A percentile compares a stretch with the other conserved stretches of the same genome.
Conservation (phyloP, 2,329 filamentous ascomycete genomes). For the Aspergillus alliaceus region DNA sequence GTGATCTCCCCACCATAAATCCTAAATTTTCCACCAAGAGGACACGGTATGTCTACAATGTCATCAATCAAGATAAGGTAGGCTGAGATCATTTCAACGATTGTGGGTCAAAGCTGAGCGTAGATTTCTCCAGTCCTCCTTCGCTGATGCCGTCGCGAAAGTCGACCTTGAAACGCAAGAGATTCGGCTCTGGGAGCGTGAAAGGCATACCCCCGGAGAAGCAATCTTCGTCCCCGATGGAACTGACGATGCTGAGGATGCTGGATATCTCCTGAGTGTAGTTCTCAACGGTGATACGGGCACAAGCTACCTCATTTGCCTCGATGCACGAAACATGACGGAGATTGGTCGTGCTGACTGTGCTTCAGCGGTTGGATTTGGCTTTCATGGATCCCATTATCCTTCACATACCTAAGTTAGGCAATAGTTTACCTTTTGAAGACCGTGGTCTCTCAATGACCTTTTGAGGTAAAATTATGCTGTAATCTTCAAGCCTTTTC, state of each 20-base stretch:
- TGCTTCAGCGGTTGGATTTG: conserved; percentile 47
- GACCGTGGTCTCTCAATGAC: too few relatives aligned
- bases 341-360: conserved; percentile 52
- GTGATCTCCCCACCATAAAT: conserved; percentile 52
- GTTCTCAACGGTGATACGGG: conserved; percentile 50
- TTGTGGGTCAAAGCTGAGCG: neutral
- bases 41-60: conserved; percentile 52
- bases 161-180: conserved; percentile 46
- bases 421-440: too few relatives aligned
- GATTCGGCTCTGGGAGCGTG: conserved; percentile 42
- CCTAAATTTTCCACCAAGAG: conserved; percentile 39
- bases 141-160: conserved; percentile 53
- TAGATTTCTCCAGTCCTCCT: conserved; percentile 29
- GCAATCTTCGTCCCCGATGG: conserved; percentile 47
- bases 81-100: too few relatives aligned
- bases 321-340: conserved; percentile 48
- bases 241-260: conserved; percentile 42
- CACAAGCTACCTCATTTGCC: conserved; percentile 51
- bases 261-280: conserved; percentile 51
- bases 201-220: conserved; percentile 53
- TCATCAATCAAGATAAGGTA: conserved; percentile 43
- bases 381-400: conserved; percentile 49
- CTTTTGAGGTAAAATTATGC: too few relatives aligned
- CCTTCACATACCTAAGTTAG: neutral
- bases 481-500: too few relatives aligned